These are phyloP conservation scores for Pogostemon cablin DNA, from an alignment of 257 asterid genomes.

Conservation along the genomic window DNA sequence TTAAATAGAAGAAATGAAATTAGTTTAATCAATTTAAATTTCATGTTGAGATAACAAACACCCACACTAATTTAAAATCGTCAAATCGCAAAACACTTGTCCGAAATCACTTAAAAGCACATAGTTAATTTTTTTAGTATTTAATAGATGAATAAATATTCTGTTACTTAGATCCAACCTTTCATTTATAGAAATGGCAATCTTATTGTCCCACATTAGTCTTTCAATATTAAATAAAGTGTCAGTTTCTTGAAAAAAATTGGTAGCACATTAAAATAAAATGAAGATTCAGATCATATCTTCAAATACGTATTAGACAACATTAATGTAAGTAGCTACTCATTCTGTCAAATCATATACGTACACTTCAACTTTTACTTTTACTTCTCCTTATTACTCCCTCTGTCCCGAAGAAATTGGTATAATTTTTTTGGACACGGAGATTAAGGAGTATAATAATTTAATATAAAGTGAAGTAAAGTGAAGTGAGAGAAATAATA, in stretches of 20 bases:
- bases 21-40: no score
- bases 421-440: no score
- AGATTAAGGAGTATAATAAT: no score
- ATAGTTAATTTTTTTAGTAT: no score
- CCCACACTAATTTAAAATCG: no score
- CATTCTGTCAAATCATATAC: slow-evolving; percentile 13
- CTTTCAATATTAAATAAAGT: slow-evolving; percentile 40
- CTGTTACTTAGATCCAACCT: slow-evolving; percentile 3
- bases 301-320: neutral
- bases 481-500: no score
- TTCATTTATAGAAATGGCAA: slow-evolving; percentile 28
- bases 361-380: neutral
- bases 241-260: slow-evolving; percentile 33
- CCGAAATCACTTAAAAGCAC: no score
- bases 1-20: no score
- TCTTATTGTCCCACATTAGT: slow-evolving; percentile 33
- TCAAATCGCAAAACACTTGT: no score
- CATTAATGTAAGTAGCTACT: neutral
- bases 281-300: slow-evolving; percentile 7
- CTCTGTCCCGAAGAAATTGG: no score
- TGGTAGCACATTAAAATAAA: slow-evolving; percentile 48
- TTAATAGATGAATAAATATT: slow-evolving; percentile 4
- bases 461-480: no score
- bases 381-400: neutral
- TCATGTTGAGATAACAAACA: no score